A percentile compares a stretch with the other conserved stretches of the same genome.
phyloP scores from a whole-genome alignment of 2,329 filamentous ascomycete species.

The Rutstroemia sp. region DNA sequence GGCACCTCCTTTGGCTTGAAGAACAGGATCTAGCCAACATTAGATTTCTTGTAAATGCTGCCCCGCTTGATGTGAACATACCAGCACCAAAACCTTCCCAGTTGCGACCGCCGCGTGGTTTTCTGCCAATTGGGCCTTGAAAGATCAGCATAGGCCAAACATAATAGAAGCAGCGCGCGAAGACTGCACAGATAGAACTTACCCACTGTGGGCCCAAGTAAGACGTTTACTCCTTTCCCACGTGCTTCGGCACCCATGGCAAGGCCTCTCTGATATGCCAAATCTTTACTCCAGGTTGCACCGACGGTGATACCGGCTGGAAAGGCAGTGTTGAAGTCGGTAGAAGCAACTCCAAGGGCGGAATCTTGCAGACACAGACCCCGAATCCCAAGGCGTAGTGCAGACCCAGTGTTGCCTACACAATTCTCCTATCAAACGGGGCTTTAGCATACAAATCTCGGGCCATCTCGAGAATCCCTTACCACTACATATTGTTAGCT shows the following conservation, averaged over 20 bases:
- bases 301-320: constrained; percentile 72
- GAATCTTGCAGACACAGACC: constrained; percentile 66
- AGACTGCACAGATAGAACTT: background rate
- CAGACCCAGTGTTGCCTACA: constrained; percentile 70
- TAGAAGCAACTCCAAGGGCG: constrained; percentile 62
- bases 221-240: constrained; percentile 66
- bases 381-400: constrained; percentile 61
- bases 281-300: constrained; percentile 65
- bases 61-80: background rate
- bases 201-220: constrained; percentile 48
- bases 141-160: background rate
- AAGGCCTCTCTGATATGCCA: constrained; percentile 61
- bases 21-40: constrained; percentile 48
- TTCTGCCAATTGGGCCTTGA: constrained; percentile 58
- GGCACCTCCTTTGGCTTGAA: constrained; percentile 46
- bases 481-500: too few relatives aligned
- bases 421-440: constrained; percentile 41
- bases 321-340: constrained; percentile 69
- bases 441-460: background rate
- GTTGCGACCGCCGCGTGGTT: constrained; percentile 64
- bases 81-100: constrained; percentile 64
- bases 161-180: too few relatives aligned
- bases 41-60: background rate
- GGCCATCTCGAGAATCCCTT: too few relatives aligned
- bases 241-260: constrained; percentile 65